A percentile compares a stretch with the other conserved stretches of the same genome.
Evolutionary conservation across 345 rosid species (phyloP).

Genomic region (Xanthoceras sorbifolium): DNA sequence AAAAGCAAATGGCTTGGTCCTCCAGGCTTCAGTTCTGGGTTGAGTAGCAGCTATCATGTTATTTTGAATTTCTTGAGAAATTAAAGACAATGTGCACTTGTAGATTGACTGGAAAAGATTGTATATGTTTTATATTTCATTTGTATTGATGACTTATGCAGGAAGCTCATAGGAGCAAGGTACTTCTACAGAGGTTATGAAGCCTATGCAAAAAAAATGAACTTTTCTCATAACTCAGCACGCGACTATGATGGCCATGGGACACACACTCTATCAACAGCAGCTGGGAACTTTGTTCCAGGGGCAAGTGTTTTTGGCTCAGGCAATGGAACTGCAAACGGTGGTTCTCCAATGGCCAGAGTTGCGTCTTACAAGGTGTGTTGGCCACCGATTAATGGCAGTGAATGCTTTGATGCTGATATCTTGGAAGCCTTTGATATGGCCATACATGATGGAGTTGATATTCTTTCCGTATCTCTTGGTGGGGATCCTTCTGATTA

Average conservation of each 20-base stretch:
- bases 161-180: conserved; percentile 70
- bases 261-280: conserved; percentile 55
- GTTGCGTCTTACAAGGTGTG: conserved; percentile 67
- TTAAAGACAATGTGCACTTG: no score
- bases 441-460: conserved; percentile 60
- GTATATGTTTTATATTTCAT: no score
- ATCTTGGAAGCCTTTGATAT: conserved; percentile 45
- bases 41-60: background rate
- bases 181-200: conserved; percentile 49
- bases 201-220: background rate
- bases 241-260: conserved; percentile 58
- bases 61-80: background rate
- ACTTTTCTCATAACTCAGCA: conserved; percentile 2
- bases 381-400: conserved; percentile 30
- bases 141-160: conserved; percentile 2
- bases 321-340: conserved; percentile 48
- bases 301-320: conserved; percentile 34
- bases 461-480: conserved; percentile 54
- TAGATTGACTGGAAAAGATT: background rate
- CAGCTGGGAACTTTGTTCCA: conserved; percentile 42
- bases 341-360: conserved; percentile 60
- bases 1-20: no score
- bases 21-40: no score
- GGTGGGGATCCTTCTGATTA: conserved; percentile 33
- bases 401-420: conserved; percentile 50